Base-by-base conservation (phyloP, 257 asterid genomes). In the Ajuga chamaepitys region DNA sequence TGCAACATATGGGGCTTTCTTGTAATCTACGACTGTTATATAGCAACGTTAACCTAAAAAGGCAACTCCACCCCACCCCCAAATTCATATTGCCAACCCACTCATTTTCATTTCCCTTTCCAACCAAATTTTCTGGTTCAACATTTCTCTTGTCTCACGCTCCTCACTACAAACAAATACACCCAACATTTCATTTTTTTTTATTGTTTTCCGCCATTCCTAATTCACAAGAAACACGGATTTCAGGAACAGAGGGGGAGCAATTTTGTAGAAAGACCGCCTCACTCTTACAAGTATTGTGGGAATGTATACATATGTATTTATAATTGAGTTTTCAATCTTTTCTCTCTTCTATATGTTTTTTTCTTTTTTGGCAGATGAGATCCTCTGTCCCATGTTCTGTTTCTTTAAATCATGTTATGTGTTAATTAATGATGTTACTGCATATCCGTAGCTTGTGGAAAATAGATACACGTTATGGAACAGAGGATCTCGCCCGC, bases 101-200 rank as follows among this genome's bases (percentile, higher is more conserved):
- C 12, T 21, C 11, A 30, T 13, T 22, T 58, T 35, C 21, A 45
- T 55, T 68, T 74, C 62, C 46, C 38, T 68, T 56, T 62, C 44
- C 75, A 67, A 52, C 66, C 61, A 50, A 57, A 40, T 34, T 45
- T 46, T 24, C 61, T 54, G 18, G 41, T 63, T 50, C 54, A 66
- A 28, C 20, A 37, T 32, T 18, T 44, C 40, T 44, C 69, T 28
- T 56, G 14, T 18, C 18, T 22, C 22, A 25, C 58, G 9, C 58
- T 21, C 58, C 8, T 2, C 24, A 20, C 24, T 3, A 14, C 7
- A 44, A 12, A 11, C 24, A 37, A 18, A 16, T n/a, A n/a, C n/a
- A n/a, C n/a, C 9, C 58, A 58, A 46, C 12, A 11, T 35, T 30
- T 9, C 2, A 5, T 21, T 12, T 38, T 28, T 51, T 26, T 7